Evolutionary conservation across 768 basidiomycete genomes (phyloP).

Genomic region (Russula foetens): DNA sequence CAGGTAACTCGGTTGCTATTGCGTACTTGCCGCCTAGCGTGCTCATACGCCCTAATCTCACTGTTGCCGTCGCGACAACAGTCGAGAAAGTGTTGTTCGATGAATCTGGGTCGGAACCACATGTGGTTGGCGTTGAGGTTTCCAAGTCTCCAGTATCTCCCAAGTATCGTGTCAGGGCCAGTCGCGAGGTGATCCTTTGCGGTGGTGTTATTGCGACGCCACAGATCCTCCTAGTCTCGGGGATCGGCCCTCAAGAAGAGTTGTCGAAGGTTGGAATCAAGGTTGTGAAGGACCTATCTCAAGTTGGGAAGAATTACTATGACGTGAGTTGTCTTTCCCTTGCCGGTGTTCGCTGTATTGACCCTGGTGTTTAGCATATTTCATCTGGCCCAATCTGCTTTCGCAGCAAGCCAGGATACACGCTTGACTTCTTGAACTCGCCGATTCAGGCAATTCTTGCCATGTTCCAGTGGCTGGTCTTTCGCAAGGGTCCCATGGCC

Average conservation of each 20-base stretch:
- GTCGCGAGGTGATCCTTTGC: conserved; percentile 22
- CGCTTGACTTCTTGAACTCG: conserved; percentile 16
- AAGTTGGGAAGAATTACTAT: conserved; percentile 18
- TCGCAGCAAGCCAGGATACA: conserved; percentile 13
- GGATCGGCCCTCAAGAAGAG: conserved; percentile 31
- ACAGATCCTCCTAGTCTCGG: conserved; percentile 36
- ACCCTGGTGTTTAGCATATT: neutral
- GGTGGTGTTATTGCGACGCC: conserved; percentile 26
- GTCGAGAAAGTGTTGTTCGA: conserved; percentile 15
- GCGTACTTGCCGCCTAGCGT: conserved; percentile 25
- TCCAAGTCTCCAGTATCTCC: conserved; percentile 1
- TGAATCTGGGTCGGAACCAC: conserved; percentile 8
- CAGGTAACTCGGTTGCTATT: conserved; percentile 12
- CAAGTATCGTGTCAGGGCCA: conserved; percentile 10
- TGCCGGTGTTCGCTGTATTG: neutral
- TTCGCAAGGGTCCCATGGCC: conserved; percentile 9
- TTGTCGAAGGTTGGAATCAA: conserved; percentile 27
- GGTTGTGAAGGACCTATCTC: conserved; percentile 9
- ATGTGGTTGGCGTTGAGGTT: conserved; percentile 13
- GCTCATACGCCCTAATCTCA: conserved; percentile 20
- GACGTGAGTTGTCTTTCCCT: conserved; percentile 1
- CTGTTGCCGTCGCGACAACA: conserved; percentile 7
- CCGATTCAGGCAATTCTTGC: conserved; percentile 5
- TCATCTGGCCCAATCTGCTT: conserved; percentile 11
- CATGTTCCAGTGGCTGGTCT: conserved; percentile 7